A percentile compares a stretch with the other conserved stretches of the same genome.
Evolutionary conservation across 495 filamentous ascomycete species (phyloP).

Genomic region (Penicillium coffeae): DNA sequence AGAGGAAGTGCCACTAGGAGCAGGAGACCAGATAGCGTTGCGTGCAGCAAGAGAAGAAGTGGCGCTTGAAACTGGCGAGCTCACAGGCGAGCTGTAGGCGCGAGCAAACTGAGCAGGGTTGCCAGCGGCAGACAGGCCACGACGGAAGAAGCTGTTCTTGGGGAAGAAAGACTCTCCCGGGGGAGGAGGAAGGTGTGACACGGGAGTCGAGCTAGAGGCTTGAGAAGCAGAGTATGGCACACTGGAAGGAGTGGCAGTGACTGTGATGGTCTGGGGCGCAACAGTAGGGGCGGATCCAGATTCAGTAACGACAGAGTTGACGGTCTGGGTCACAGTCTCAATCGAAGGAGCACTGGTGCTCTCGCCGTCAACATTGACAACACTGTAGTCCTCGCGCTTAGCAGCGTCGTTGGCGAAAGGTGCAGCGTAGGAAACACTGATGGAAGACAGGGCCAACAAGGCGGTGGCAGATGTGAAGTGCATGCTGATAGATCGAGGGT

Average conservation of each 20-base stretch:
- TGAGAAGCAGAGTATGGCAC: conserved; percentile 10
- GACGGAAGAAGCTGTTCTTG: conserved; percentile 15
- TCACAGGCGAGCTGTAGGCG: conserved; percentile 11
- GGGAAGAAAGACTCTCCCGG: conserved; percentile 14
- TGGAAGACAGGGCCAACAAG: conserved; percentile 28
- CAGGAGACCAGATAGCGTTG: too few species aligned
- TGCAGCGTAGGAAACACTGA: conserved; percentile 29
- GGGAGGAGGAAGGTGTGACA: conserved; percentile 9
- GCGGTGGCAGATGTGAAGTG: conserved; percentile 28
- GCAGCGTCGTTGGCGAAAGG: conserved; percentile 29
- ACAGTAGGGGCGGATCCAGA: conserved; percentile 4
- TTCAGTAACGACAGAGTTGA: conserved; percentile 21
- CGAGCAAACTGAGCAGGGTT: conserved; percentile 18
- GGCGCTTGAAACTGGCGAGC: not conserved
- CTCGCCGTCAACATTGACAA: conserved; percentile 47
- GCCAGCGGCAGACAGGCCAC: conserved; percentile 18
- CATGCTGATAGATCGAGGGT: conserved; percentile 17
- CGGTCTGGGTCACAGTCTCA: conserved; percentile 32
- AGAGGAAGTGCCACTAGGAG: too few species aligned
- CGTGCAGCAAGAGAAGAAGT: conserved; percentile 14
- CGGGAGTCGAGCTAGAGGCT: conserved; percentile 13
- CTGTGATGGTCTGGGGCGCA: conserved; percentile 29
- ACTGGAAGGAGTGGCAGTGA: conserved; percentile 25
- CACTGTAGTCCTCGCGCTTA: conserved; percentile 34
- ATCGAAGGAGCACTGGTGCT: conserved; percentile 20